phyloP scores from a whole-genome alignment of 1,139 yeast species.

The Lodderomyces pseudojiufengensis region DNA sequence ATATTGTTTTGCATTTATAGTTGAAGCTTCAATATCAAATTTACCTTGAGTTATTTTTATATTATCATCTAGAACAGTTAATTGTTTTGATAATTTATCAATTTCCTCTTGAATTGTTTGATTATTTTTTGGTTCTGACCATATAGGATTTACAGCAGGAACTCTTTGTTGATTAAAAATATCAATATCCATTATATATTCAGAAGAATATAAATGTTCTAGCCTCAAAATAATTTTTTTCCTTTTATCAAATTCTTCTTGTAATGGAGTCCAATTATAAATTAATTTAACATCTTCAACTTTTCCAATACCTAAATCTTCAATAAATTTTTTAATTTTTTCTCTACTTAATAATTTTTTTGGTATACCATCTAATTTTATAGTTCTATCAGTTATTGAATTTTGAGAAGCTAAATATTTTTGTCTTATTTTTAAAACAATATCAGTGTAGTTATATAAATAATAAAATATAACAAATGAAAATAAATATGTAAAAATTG shows the following conservation, averaged over 20 bases:
- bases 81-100: constrained; percentile 18
- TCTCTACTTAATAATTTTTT: constrained; percentile 37
- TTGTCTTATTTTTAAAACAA: constrained; percentile 76
- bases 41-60: constrained; percentile 29
- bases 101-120: constrained; percentile 14
- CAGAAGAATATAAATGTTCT: constrained; percentile 45
- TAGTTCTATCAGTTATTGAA: constrained; percentile 89
- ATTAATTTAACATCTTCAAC: constrained; percentile 53
- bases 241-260: constrained; percentile 38
- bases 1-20: constrained; percentile 24
- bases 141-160: constrained; percentile 29
- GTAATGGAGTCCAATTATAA: constrained; percentile 52
- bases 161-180: constrained; percentile 28
- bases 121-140: constrained; percentile 8
- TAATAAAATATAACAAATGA: constrained; percentile 64
- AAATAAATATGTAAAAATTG: constrained; percentile 80
- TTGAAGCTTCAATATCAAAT: constrained; percentile 24
- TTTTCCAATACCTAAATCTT: constrained; percentile 58
- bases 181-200: constrained; percentile 45
- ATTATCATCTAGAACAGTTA: constrained; percentile 25
- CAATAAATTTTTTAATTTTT: constrained; percentile 50
- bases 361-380: constrained; percentile 83
- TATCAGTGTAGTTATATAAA: constrained; percentile 63
- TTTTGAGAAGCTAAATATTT: constrained; percentile 81
- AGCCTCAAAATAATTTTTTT: constrained; percentile 28